phyloP scores from a whole-genome alignment of 1,139 yeast genomes.

The Suhomyces maxii region DNA sequence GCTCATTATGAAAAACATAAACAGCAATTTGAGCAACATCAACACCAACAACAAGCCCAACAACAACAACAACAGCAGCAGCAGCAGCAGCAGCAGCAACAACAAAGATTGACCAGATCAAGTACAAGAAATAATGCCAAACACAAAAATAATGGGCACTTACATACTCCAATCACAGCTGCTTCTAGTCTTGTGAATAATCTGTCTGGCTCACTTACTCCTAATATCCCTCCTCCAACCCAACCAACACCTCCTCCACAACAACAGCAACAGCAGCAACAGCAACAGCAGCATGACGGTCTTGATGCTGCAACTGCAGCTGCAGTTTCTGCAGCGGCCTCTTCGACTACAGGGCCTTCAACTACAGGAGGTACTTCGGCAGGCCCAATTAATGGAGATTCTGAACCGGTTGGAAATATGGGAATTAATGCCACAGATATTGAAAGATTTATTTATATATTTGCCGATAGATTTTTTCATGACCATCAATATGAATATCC shows the following conservation, averaged over 20 bases:
- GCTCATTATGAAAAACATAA: slow-evolving; percentile 30
- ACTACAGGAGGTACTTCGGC: slow-evolving; percentile 1
- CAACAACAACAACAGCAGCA: slow-evolving; percentile 8
- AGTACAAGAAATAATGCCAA: slow-evolving; percentile 11
- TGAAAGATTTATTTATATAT: slow-evolving; percentile 48
- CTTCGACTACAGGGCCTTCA: slow-evolving; percentile 1
- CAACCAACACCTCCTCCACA: slow-evolving; percentile 6
- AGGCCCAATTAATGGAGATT: slow-evolving; percentile 6
- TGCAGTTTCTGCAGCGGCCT: slow-evolving; percentile 1
- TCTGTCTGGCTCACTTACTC: slow-evolving; percentile 3
- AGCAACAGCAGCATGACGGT: slow-evolving; percentile 6
- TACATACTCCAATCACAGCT: slow-evolving; percentile 7
- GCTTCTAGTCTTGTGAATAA: background rate
- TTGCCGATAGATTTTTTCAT: slow-evolving; percentile 50
- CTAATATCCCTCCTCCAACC: slow-evolving; percentile 7
- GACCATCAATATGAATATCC: slow-evolving; percentile 48
- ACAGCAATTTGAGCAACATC: slow-evolving; percentile 18
- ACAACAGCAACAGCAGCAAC: slow-evolving; percentile 8
- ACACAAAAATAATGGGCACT: slow-evolving; percentile 1
- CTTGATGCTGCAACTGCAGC: slow-evolving; percentile 3
- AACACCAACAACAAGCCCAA: slow-evolving; percentile 16
- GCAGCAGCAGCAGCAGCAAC: slow-evolving; percentile 9
- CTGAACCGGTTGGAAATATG: slow-evolving; percentile 13
- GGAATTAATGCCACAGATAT: slow-evolving; percentile 43
- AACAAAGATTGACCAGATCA: slow-evolving; percentile 15